Conservation (phyloP, 495 filamentous ascomycete genomes). For the Neurospora sp. region DNA sequence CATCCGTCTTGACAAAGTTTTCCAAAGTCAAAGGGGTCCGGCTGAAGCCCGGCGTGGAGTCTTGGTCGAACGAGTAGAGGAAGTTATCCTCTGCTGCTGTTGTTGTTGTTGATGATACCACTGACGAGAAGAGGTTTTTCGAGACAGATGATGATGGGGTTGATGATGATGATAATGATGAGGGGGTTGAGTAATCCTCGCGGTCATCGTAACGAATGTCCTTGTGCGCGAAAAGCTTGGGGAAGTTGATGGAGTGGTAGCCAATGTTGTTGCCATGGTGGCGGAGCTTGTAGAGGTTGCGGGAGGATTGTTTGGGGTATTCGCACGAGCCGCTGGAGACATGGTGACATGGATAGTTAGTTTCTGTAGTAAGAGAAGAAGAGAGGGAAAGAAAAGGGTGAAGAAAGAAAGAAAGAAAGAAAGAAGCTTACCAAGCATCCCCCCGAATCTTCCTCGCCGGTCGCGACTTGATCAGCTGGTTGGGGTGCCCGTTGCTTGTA, state of each 20-base stretch:
- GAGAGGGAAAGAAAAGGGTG: not conserved
- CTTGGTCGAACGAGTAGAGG: slow-evolving; percentile 35
- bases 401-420: not conserved
- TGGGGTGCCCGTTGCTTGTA: slow-evolving; percentile 8
- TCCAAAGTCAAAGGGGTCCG: slow-evolving; percentile 27
- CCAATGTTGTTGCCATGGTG: slow-evolving; percentile 6
- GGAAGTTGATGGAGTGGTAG: slow-evolving; percentile 28
- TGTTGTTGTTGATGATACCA: not conserved
- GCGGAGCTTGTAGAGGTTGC: not conserved
- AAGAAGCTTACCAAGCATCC: slow-evolving; percentile 5
- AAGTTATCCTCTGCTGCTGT: slow-evolving; percentile 23
- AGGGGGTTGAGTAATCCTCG: not conserved
- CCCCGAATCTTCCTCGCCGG: slow-evolving; percentile 8
- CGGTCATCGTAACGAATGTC: slow-evolving; percentile 23
- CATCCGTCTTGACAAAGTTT: slow-evolving; percentile 31
- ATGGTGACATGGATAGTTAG: not conserved
- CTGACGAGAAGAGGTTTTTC: slow-evolving; percentile 17
- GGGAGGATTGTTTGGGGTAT: not conserved
- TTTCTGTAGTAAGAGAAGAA: not conserved
- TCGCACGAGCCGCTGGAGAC: not conserved
- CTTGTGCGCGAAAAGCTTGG: slow-evolving; percentile 18
- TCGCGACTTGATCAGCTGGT: slow-evolving; percentile 23
- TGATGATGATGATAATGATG: not conserved
- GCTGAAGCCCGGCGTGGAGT: slow-evolving; percentile 22
- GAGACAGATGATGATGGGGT: slow-evolving; percentile 9